phyloP scores from a whole-genome alignment of 148 eudicot genomes.

The Fallopia convolvulus region DNA sequence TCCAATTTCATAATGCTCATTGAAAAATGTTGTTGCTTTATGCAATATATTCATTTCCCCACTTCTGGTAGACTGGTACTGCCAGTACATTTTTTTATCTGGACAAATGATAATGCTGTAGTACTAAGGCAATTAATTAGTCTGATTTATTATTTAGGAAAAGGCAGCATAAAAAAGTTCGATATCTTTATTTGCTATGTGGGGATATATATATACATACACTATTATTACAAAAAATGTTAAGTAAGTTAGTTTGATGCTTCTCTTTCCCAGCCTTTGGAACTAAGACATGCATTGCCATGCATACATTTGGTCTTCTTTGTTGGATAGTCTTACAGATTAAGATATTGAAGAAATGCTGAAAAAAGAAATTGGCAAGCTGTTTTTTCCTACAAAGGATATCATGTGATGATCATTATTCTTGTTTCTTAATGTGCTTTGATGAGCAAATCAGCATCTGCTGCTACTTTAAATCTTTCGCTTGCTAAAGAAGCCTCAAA shows the following conservation, averaged over 20 bases:
- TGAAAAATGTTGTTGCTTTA: not conserved
- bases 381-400: not conserved
- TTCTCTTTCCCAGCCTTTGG: not conserved
- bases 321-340: not conserved
- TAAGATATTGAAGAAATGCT: not conserved
- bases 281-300: not conserved
- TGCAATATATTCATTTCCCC: not conserved
- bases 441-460: not conserved
- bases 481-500: not conserved
- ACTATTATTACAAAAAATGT: not conserved
- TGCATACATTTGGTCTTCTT: not conserved
- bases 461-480: not conserved
- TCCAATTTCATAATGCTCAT: conserved; percentile 6
- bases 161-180: not conserved
- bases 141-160: not conserved
- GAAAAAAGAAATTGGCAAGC: not conserved
- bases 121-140: not conserved
- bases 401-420: not conserved
- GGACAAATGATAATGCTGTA: not conserved
- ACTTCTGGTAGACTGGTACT: not conserved
- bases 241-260: not conserved
- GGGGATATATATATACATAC: not conserved
- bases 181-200: not conserved
- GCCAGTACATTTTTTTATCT: not conserved
- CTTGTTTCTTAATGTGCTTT: not conserved